These are phyloP conservation scores for Uncinocarpus reesii DNA, from an alignment of 2,329 filamentous ascomycete species.

Conservation along the genomic window DNA sequence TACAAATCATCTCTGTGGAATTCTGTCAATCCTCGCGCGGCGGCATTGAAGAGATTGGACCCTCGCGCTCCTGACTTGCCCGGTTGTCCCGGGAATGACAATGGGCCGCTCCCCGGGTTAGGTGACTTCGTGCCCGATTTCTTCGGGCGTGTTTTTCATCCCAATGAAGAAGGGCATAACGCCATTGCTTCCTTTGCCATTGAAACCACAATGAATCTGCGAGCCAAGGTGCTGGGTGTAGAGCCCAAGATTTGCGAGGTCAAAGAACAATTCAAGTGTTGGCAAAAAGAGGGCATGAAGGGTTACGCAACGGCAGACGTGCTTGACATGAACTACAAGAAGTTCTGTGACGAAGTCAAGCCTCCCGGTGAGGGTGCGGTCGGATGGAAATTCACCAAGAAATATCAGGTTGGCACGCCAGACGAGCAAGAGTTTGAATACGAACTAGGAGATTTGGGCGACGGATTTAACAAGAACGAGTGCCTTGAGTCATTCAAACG, in stretches of 20 bases:
- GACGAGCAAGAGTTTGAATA: constrained; percentile 22
- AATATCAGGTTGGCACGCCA: constrained; percentile 23
- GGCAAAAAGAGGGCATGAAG: constrained; percentile 4
- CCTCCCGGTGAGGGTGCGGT: constrained; percentile 13
- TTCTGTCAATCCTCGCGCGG: constrained; percentile 20
- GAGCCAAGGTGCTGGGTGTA: constrained; percentile 19
- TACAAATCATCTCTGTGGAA: constrained; percentile 22
- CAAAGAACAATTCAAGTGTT: constrained; percentile 23
- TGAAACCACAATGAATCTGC: constrained; percentile 17
- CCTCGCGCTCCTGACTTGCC: constrained; percentile 20
- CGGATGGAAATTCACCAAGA: constrained; percentile 19
- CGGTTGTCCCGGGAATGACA: constrained; percentile 23
- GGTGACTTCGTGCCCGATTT: constrained; percentile 24
- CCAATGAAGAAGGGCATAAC: constrained; percentile 21
- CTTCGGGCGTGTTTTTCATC: constrained; percentile 28
- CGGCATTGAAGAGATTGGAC: constrained; percentile 18
- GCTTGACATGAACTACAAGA: constrained; percentile 22
- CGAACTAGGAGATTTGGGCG: constrained; percentile 11
- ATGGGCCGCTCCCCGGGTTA: constrained; percentile 16
- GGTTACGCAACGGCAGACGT: constrained; percentile 16
- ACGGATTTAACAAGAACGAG: constrained; percentile 13
- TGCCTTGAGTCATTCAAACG: constrained; percentile 15
- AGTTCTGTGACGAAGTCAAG: constrained; percentile 23
- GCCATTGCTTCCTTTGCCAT: constrained; percentile 23
- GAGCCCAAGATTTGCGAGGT: constrained; percentile 13